Evolutionary conservation across 768 basidiomycete genomes (phyloP).

Genomic region (Macrolepiota dolichaula): DNA sequence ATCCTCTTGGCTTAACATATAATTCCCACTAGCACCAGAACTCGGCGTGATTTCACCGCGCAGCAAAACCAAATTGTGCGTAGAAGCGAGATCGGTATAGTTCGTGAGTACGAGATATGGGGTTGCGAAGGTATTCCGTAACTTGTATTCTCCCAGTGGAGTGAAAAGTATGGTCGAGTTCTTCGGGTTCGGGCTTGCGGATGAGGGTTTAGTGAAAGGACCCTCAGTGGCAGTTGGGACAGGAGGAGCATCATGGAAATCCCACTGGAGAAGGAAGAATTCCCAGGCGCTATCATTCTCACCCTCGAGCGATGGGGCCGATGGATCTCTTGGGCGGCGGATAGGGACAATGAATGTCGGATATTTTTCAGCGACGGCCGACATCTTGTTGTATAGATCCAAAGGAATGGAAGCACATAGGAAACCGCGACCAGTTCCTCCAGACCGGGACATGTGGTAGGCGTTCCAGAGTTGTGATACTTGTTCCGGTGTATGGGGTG

Average conservation of each 20-base stretch:
- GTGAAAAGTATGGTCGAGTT: constrained; percentile 86
- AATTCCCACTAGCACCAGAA: constrained; percentile 37
- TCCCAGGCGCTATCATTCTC: constrained; percentile 56
- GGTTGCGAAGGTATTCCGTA: constrained; percentile 78
- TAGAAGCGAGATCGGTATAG: constrained; percentile 82
- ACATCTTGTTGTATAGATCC: constrained; percentile 71
- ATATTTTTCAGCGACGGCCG: constrained; percentile 56
- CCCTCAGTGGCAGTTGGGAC: constrained; percentile 47
- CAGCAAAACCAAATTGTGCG: constrained; percentile 82
- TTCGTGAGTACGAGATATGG: constrained; percentile 89
- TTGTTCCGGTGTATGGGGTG: constrained; percentile 68
- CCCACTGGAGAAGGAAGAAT: constrained; percentile 89
- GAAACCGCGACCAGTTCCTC: constrained; percentile 78
- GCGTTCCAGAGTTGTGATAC: constrained; percentile 85
- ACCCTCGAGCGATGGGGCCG: constrained; percentile 22
- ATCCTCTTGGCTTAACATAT: constrained; percentile 72
- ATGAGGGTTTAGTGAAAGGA: constrained; percentile 37
- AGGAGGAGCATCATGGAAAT: constrained; percentile 71
- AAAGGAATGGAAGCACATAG: constrained; percentile 82
- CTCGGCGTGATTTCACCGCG: constrained; percentile 88
- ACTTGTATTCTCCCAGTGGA: constrained; percentile 90
- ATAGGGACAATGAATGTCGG: constrained; percentile 83
- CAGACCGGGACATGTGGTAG: constrained; percentile 80
- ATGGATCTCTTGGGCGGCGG: constrained; percentile 39
- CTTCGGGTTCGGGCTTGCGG: constrained; percentile 38